Evolutionary conservation across 1,284 basidiomycete species (phyloP).

Genomic region (Termitomyces sp.): DNA sequence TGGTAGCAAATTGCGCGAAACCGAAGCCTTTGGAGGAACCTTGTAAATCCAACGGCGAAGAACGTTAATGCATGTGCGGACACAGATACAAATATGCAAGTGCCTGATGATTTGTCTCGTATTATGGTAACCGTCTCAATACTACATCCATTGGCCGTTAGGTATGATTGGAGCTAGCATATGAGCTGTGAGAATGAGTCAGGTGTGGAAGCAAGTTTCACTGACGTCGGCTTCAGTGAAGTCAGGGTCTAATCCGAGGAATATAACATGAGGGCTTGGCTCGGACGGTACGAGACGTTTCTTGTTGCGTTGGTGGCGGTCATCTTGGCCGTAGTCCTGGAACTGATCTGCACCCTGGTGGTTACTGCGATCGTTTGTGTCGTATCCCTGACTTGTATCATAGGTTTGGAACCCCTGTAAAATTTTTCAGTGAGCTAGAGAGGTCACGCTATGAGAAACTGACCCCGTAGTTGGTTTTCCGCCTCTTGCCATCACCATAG

Average conservation of each 20-base stretch:
- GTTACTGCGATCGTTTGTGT: constrained; percentile 37
- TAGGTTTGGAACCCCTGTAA: constrained; percentile 40
- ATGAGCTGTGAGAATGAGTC: constrained; percentile 35
- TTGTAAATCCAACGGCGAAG: constrained; percentile 59
- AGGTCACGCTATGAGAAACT: constrained; percentile 9
- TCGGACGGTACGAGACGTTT: constrained; percentile 75
- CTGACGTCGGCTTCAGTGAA: constrained; percentile 87
- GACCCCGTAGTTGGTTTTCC: constrained; percentile 74
- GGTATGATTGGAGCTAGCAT: constrained; percentile 75
- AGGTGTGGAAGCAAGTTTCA: constrained; percentile 33
- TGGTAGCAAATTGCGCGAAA: constrained; percentile 83
- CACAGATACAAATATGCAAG: constrained; percentile 76
- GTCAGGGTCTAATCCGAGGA: constrained; percentile 84
- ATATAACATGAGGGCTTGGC: constrained; percentile 85
- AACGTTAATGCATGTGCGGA: constrained; percentile 67
- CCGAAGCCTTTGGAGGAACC: constrained; percentile 90
- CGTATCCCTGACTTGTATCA: constrained; percentile 43
- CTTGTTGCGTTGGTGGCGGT: constrained; percentile 48
- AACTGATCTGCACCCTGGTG: constrained; percentile 24
- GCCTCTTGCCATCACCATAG: constrained; percentile 63
- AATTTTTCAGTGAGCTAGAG: constrained; percentile 2
- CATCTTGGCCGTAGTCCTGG: constrained; percentile 44
- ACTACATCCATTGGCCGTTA: constrained; percentile 66
- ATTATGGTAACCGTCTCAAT: constrained; percentile 88
- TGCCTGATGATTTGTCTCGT: constrained; percentile 89